Conservation (phyloP, 2,329 filamentous ascomycete species). For the Elsinoe ampelina region DNA sequence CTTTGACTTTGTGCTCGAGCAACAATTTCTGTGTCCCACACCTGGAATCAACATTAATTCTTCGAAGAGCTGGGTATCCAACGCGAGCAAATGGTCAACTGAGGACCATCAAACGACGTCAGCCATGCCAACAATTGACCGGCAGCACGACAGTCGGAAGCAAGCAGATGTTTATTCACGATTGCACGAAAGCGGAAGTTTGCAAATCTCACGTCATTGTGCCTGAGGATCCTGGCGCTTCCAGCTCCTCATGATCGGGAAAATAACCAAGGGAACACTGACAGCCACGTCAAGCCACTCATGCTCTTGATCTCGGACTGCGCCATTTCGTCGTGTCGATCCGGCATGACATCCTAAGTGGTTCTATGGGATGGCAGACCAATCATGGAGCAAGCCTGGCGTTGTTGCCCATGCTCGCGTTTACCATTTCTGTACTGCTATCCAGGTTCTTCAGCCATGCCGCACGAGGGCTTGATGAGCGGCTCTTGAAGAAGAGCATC, state of each 20-base stretch:
- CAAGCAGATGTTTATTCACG: background rate
- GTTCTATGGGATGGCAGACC: background rate
- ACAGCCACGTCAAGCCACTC: background rate
- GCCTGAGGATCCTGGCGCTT: background rate
- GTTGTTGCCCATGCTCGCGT: background rate
- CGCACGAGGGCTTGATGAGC: background rate
- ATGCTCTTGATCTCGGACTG: background rate
- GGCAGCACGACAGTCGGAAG: background rate
- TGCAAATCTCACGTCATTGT: conserved; percentile 9
- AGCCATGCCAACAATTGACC: background rate
- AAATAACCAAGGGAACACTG: background rate
- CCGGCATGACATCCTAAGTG: conserved; percentile 1
- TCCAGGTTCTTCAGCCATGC: background rate
- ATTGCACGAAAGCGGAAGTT: background rate
- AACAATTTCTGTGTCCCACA: no score
- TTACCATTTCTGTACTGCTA: background rate
- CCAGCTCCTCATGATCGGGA: background rate
- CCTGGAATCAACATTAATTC: no score
- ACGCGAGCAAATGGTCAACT: no score
- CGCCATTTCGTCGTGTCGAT: conserved; percentile 7
- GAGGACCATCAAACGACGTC: background rate
- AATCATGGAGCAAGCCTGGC: background rate
- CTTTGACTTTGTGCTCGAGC: conserved; percentile 4
- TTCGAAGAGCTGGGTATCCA: no score
- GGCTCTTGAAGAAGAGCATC: background rate